Base-by-base conservation (phyloP, 805 yeast species). In the Metschnikowia rubicola region DNA sequence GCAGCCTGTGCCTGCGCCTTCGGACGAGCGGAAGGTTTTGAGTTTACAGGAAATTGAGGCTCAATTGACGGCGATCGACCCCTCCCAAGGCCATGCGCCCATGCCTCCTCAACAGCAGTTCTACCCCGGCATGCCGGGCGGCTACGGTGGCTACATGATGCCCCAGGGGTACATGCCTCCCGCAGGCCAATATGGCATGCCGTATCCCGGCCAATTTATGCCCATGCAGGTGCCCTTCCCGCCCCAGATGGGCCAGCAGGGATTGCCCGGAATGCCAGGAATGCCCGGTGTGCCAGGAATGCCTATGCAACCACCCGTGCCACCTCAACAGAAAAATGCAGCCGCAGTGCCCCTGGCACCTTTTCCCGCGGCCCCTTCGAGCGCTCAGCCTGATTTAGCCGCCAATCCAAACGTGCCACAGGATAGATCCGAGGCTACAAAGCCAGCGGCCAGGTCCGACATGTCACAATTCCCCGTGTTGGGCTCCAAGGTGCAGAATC, bases 1-100 rank as follows among this genome's bases (percentile, higher is more conserved):
- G 17, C 78, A 67, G 28, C 8, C 29, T 39, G 28, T 13, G 12
- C 11, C n/a, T 17, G 35, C 35, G 21, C 28, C 37, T 2, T 31
- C 41, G 28, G 56, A 56, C 10, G 73, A 68, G 43, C 72, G 73
- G 55, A 77, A 76, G 56, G 75, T 84, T 19, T 66, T 86, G 56
- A 85, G 96, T 10, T 72, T 88, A 63, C 92, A 86, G 62, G 95
- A 90, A 57, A 79, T 90, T 54, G 96, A 90, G 67, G 88, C 96
- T 8, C 88, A 82, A 58, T 71, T 84, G 61, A 71, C 82, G 49
- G 73, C 77, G 5, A 71, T 75, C 46, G 76, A 69, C 47, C 58
- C 58, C 37, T 42, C 57, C 41, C 68, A 62, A 35, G 60, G 53
- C 19, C 61, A 44, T 54, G 56, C 44, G 60, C 59, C 41, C 55